Evolutionary conservation across 2,329 filamentous ascomycete species (phyloP).

Genomic region (Ceratocystiopsis sp.): DNA sequence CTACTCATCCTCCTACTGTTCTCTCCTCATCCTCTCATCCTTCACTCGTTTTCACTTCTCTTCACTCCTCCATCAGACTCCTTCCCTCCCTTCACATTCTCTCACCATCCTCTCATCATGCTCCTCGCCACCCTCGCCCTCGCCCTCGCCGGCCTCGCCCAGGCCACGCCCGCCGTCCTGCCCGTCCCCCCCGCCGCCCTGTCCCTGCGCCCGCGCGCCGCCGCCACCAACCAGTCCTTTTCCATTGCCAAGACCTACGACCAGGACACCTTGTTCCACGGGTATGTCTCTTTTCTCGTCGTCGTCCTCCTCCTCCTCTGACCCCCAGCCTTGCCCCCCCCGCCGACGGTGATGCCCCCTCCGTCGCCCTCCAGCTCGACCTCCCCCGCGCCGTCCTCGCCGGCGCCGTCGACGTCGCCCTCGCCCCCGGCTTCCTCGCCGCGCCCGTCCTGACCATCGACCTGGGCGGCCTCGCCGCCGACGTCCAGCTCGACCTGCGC

Average conservation of each 20-base stretch:
- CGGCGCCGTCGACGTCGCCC: constrained; percentile 9
- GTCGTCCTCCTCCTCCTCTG: neutral
- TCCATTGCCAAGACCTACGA: constrained; percentile 8
- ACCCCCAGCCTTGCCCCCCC: constrained; percentile 5
- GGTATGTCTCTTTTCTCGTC: constrained; percentile 2
- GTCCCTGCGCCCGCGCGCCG: neutral
- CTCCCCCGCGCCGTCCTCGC: constrained; percentile 9
- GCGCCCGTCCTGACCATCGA: constrained; percentile 9
- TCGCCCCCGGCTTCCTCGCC: constrained; percentile 8
- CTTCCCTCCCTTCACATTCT: neutral
- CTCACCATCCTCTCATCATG: constrained; percentile 3
- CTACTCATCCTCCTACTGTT: too few relatives aligned
- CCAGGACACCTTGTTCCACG: constrained; percentile 10
- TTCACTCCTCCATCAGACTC: too few relatives aligned
- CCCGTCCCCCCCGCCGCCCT: neutral
- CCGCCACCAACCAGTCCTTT: constrained; percentile 4
- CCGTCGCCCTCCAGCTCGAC: constrained; percentile 9
- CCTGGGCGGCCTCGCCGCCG: constrained; percentile 14
- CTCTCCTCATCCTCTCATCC: constrained; percentile 1
- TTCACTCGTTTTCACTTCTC: constrained; percentile 1
- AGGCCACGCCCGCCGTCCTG: constrained; percentile 6
- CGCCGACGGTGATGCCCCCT: constrained; percentile 1
- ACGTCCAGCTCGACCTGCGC: constrained; percentile 13
- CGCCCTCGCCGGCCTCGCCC: constrained; percentile 6
- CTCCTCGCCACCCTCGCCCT: constrained; percentile 5